Percentiles rank a stretch among this genome's conserved stretches.
Conservation (phyloP, 2,329 filamentous ascomycete genomes). For the Colletotrichum tamarilloi region DNA sequence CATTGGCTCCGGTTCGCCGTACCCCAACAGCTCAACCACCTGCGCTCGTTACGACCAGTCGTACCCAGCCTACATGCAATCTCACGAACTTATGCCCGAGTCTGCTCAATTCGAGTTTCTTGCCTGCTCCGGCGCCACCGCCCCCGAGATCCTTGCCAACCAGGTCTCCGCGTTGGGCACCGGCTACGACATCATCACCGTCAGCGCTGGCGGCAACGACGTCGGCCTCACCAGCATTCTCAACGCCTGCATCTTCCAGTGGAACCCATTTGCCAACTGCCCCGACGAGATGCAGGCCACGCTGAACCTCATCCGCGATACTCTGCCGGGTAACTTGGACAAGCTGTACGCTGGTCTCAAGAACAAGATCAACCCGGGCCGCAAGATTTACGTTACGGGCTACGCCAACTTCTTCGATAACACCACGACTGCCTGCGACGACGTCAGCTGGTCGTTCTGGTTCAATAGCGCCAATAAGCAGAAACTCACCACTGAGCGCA, state of each 20-base stretch:
- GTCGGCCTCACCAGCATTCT: conserved; percentile 43
- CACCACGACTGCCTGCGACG: conserved; percentile 14
- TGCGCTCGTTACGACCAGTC: conserved; percentile 45
- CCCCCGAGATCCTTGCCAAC: conserved; percentile 40
- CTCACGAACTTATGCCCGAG: conserved; percentile 38
- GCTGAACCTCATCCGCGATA: conserved; percentile 40
- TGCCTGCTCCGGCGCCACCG: conserved; percentile 43
- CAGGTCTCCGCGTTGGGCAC: conserved; percentile 40
- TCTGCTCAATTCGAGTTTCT: conserved; percentile 42
- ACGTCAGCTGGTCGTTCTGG: neutral
- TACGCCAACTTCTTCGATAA: conserved; percentile 48
- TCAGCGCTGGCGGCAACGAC: conserved; percentile 52
- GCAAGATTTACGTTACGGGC: conserved; percentile 43
- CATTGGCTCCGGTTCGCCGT: neutral
- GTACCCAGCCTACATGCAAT: conserved; percentile 41
- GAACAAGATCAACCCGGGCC: conserved; percentile 43
- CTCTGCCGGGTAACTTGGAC: conserved; percentile 39
- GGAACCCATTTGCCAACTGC: conserved; percentile 31
- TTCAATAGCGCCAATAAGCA: neutral
- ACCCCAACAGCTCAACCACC: neutral
- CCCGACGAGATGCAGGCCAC: conserved; percentile 39
- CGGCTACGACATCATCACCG: conserved; percentile 45
- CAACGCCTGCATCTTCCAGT: conserved; percentile 38
- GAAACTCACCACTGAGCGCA: neutral
- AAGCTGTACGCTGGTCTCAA: conserved; percentile 40